These are phyloP conservation scores for Cryomyces antarcticus DNA, from an alignment of 495 filamentous ascomycete genomes.

Conservation along the genomic window DNA sequence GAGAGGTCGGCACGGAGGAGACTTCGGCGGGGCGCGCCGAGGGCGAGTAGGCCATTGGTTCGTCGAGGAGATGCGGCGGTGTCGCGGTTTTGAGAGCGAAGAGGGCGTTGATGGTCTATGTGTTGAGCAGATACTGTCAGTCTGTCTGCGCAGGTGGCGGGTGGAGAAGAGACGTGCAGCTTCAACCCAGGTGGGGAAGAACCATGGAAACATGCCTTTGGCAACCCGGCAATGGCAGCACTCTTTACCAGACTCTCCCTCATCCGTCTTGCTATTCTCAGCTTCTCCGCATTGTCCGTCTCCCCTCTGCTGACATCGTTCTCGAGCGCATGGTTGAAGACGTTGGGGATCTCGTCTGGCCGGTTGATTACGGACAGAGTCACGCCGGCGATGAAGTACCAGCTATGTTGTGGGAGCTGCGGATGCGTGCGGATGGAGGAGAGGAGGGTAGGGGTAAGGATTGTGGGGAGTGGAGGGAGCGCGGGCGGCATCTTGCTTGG, in stretches of 20 bases:
- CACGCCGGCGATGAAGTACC: constrained; percentile 32
- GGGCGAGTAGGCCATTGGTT: constrained; percentile 21
- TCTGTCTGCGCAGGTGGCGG: background rate
- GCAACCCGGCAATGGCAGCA: constrained; percentile 29
- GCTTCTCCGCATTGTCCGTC: constrained; percentile 16
- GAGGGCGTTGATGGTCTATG: constrained; percentile 31
- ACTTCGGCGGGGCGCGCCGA: constrained; percentile 21
- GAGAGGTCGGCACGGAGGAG: constrained; percentile 15
- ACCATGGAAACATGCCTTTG: constrained; percentile 21
- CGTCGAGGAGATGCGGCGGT: constrained; percentile 25
- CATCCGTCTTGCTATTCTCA: constrained; percentile 26
- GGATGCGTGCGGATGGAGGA: constrained; percentile 24
- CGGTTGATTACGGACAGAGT: constrained; percentile 31
- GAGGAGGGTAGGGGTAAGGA: constrained; percentile 18
- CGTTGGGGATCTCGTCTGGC: constrained; percentile 28
- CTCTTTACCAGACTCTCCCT: constrained; percentile 34
- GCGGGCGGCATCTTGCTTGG: background rate
- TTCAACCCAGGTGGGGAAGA: background rate
- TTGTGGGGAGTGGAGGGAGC: background rate
- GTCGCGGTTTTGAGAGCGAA: constrained; percentile 27
- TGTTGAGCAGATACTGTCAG: background rate
- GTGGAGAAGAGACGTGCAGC: background rate
- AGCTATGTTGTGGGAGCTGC: constrained; percentile 26
- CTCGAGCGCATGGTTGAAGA: constrained; percentile 25
- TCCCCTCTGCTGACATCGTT: constrained; percentile 11